Base-by-base conservation (phyloP, 75 land plant genomes). In the Selaginella moellendorffii region DNA sequence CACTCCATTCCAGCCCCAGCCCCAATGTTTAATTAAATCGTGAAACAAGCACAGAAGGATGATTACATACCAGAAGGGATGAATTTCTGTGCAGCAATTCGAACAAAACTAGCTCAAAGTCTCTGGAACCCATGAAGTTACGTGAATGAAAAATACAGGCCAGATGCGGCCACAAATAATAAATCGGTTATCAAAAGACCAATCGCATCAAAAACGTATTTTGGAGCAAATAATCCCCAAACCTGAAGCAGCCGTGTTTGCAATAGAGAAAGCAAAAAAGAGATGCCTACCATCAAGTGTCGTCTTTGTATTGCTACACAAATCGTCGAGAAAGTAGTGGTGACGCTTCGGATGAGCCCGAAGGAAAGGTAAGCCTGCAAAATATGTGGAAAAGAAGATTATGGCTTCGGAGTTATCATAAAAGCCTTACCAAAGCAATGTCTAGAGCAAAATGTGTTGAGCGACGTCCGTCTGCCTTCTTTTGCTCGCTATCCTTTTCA, bases 171-270 rank as follows among this genome's bases (percentile, higher is more conserved):
- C 51, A 73, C 71, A 54, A 88, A 76, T 2, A 83, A 62, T 36
- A 73, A 31, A 56, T 92, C 97, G 19, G 79, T 70, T 0, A 88
- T 75, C 31, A 88, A 58, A 21, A 92, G 85, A 9, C 87, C 85
- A 5, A 88, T 67, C 28, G 80, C 86, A 72, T 91, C 97, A 54
- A 91, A 91, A 46, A 91, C 95, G 70, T 79, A 92, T 63, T 92
- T 92, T 8, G 97, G 97, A 52, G 97, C 97, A 71, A 92, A 92
- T 26, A 92, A 73, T 1, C 97, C 97, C 97, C 97, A 88, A 2
- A 92, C 97, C 96, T 88, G 90, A 75, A 82, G 46, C 18, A 36
- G 14, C 5, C 14, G 14, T 36, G 5, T 36, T 36, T 36, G 14
- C 14, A 36, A 36, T 5, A 36, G 5, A 5, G 14, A 5, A 36